Evolutionary conservation across 2,329 filamentous ascomycete species (phyloP), one percentile per base, ranked within the genome.

Genomic region (Myriosclerotinia curreyana): DNA sequence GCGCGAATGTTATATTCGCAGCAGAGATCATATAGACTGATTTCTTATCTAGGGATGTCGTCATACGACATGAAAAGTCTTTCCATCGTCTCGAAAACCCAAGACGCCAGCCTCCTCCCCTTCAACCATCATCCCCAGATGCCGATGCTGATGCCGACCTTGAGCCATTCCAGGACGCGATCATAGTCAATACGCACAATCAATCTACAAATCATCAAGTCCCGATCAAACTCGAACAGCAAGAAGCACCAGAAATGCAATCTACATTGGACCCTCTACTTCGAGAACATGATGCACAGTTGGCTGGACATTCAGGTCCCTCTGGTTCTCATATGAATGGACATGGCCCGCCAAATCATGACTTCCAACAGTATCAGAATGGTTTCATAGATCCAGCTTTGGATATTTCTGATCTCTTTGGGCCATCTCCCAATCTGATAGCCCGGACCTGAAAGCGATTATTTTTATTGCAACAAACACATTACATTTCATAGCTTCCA

Each of bases 51-150:
- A 64, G 62, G 46, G 62, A 64, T 64, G 55, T 64, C 55, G 62
- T 64, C 36, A 59, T 64, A 50, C 62, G 62, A 46, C 62, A 64
- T 52, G 62, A 64, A 64, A 64, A 64, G 62, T 64, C 62, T 50
- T 64, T 64, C 25, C 62, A 64, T 15, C 54, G 54, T 40, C 36
- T 64, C 36, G 62, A 60, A 28, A 59, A 64, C 38, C 62, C 62
- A 36, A 42, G 62, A 46, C 62, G 62, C 28, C 62, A 64, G 46
- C 59, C 59, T 31, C 59, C 59, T 17, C 59, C 56, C 14, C 52
- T 55, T 15, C 52, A 58, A 40, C 40, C 60, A 42, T 58, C 60
- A 28, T 63, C 60, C 15, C 60, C 60, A 50, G 60, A 63, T 58
- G 56, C 38, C 31, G 56, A 61, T 20, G 34, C 34, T 9, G 42